phyloP scores from a whole-genome alignment of 768 basidiomycete species.

The Amanita thiersii region DNA sequence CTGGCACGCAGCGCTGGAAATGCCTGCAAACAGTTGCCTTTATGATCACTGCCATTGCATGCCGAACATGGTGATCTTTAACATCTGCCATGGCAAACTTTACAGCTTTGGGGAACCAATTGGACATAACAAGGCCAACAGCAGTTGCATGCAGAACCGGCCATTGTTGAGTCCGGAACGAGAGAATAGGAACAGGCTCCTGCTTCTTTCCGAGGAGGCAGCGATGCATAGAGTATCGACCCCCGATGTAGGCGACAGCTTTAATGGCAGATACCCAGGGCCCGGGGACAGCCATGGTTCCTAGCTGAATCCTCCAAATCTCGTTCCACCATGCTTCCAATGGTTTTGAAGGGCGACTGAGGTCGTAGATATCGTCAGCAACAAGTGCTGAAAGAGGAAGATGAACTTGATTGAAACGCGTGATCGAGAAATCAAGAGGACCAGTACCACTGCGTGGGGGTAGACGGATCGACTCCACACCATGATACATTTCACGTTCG shows the following conservation, averaged over 20 bases:
- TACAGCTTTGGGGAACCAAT: slow-evolving; percentile 33
- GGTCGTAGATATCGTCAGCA: slow-evolving; percentile 32
- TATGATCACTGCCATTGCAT: slow-evolving; percentile 46
- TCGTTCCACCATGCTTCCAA: slow-evolving; percentile 49
- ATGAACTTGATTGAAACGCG: slow-evolving; percentile 44
- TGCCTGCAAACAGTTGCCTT: slow-evolving; percentile 51
- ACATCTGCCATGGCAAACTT: slow-evolving; percentile 27
- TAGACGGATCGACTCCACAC: slow-evolving; percentile 41
- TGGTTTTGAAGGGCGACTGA: slow-evolving; percentile 29
- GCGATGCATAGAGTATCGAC: slow-evolving; percentile 51
- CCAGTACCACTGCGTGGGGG: slow-evolving; percentile 44
- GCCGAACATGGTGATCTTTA: slow-evolving; percentile 38
- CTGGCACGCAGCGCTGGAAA: slow-evolving; percentile 39
- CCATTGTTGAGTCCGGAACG: slow-evolving; percentile 60
- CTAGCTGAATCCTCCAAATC: slow-evolving; percentile 47
- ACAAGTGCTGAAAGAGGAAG: slow-evolving; percentile 44
- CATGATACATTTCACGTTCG: slow-evolving; percentile 42
- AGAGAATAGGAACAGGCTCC: slow-evolving; percentile 41
- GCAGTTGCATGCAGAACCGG: slow-evolving; percentile 48
- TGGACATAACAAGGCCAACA: slow-evolving; percentile 41
- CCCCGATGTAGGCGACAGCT: slow-evolving; percentile 44
- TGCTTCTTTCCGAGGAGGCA: slow-evolving; percentile 35
- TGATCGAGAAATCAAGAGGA: slow-evolving; percentile 51
- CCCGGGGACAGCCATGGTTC: slow-evolving; percentile 41
- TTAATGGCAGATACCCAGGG: slow-evolving; percentile 46